Evolutionary conservation across 1,284 basidiomycete genomes (phyloP).

Genomic region (Tylopilus sp.): DNA sequence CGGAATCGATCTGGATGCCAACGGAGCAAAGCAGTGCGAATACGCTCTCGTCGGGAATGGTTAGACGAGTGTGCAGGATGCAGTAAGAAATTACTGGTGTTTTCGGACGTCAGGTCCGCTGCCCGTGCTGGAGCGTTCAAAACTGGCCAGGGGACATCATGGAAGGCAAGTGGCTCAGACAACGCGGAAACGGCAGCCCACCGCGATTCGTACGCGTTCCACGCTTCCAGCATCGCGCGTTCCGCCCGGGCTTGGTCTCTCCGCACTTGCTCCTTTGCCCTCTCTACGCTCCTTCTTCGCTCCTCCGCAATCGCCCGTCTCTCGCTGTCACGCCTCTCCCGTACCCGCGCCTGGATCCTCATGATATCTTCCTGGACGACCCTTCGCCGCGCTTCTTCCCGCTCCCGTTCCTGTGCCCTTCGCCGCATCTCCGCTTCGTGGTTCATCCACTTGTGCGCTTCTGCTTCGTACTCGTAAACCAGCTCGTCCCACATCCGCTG

Average conservation of each 20-base stretch:
- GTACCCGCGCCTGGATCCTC: slow-evolving; percentile 45
- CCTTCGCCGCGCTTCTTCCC: slow-evolving; percentile 40
- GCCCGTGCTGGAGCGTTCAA: slow-evolving; percentile 39
- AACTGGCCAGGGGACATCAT: slow-evolving; percentile 68
- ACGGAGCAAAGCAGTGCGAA: slow-evolving; percentile 58
- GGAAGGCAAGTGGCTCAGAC: slow-evolving; percentile 50
- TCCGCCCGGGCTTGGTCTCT: slow-evolving; percentile 39
- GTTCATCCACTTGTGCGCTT: slow-evolving; percentile 51
- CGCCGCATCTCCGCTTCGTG: slow-evolving; percentile 45
- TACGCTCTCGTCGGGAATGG: slow-evolving; percentile 57
- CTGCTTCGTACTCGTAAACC: slow-evolving; percentile 45
- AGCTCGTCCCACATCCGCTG: slow-evolving; percentile 49
- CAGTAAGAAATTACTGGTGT: slow-evolving; percentile 55
- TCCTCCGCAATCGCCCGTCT: slow-evolving; percentile 40
- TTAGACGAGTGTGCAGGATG: slow-evolving; percentile 57
- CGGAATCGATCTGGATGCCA: slow-evolving; percentile 79
- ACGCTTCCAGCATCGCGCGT: slow-evolving; percentile 45
- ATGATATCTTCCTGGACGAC: slow-evolving; percentile 46
- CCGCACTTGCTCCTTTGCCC: slow-evolving; percentile 32
- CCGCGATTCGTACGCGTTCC: slow-evolving; percentile 56
- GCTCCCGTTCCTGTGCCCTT: slow-evolving; percentile 39
- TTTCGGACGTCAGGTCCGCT: slow-evolving; percentile 48
- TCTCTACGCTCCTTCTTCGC: slow-evolving; percentile 30
- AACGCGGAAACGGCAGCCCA: slow-evolving; percentile 50
- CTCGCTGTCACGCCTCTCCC: slow-evolving; percentile 46